These are phyloP conservation scores for Fraxinus pennsylvanica DNA, from an alignment of 257 asterid species.

Conservation along the genomic window DNA sequence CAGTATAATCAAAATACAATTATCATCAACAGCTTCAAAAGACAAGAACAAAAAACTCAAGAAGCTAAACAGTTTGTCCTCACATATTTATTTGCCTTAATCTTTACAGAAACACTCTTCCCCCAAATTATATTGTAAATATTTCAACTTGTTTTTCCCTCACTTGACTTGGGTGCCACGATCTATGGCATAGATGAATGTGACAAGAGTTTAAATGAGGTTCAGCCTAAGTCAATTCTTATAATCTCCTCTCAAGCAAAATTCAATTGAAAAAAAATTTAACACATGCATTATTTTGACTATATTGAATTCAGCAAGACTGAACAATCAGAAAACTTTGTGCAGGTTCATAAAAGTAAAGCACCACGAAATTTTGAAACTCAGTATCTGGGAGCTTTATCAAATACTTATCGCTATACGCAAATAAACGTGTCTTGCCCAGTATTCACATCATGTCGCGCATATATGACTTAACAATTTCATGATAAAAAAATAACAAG, in stretches of 20 bases:
- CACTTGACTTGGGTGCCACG: neutral
- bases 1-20: neutral
- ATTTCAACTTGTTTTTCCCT: neutral
- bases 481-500: slow-evolving; percentile 20
- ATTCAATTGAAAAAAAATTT: neutral
- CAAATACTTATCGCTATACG: neutral
- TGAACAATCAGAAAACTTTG: neutral
- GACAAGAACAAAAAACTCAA: neutral
- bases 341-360: neutral
- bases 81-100: neutral
- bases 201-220: neutral
- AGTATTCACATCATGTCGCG: neutral
- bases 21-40: neutral
- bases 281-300: neutral
- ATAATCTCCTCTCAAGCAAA: neutral
- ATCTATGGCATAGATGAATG: neutral
- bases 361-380: neutral
- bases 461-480: neutral
- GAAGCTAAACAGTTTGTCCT: neutral
- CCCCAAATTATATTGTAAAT: neutral
- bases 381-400: neutral
- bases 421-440: neutral
- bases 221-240: neutral
- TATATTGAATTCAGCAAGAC: neutral
- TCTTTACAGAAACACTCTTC: neutral